phyloP scores from a whole-genome alignment of 2,329 filamentous ascomycete species.

The Botrytis pseudocinerea region DNA sequence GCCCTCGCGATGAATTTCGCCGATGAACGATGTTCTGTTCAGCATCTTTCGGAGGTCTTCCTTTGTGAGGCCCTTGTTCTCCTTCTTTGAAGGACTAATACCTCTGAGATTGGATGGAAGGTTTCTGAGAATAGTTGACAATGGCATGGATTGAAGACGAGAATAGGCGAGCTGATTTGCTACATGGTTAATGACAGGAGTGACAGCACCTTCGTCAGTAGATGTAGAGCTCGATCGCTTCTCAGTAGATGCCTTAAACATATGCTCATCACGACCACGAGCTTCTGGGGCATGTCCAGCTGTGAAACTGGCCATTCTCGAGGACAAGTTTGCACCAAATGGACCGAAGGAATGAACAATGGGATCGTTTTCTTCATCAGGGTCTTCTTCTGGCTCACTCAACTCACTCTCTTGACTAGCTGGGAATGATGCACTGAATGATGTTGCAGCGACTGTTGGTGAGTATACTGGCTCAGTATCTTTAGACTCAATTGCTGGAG shows the following conservation, averaged over 20 bases:
- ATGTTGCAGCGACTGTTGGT: slow-evolving; percentile 36
- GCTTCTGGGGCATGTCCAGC: slow-evolving; percentile 62
- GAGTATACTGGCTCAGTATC: slow-evolving; percentile 30
- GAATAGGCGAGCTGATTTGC: slow-evolving; percentile 96
- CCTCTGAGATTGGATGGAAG: slow-evolving; percentile 68
- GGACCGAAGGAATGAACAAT: slow-evolving; percentile 90
- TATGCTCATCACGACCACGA: slow-evolving; percentile 29
- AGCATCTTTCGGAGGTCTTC: slow-evolving; percentile 70
- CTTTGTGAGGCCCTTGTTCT: slow-evolving; percentile 53
- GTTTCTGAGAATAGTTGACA: slow-evolving; percentile 86
- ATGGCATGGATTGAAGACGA: slow-evolving; percentile 83
- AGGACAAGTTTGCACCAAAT: slow-evolving; percentile 82
- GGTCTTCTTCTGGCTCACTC: slow-evolving; percentile 62
- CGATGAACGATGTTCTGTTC: slow-evolving; percentile 74
- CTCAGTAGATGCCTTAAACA: slow-evolving; percentile 30
- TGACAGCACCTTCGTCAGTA: slow-evolving; percentile 45
- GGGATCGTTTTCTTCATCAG: slow-evolving; percentile 92
- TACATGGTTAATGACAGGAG: slow-evolving; percentile 73
- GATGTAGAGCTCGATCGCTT: slow-evolving; percentile 35
- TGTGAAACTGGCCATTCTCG: slow-evolving; percentile 75
- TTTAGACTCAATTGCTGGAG: slow-evolving; percentile 41
- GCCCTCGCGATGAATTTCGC: slow-evolving; percentile 84
- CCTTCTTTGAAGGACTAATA: slow-evolving; percentile 34
- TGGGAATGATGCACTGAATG: slow-evolving; percentile 29
- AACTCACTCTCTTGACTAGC: slow-evolving; percentile 52